These are phyloP conservation scores for Penicillium expansum DNA, from an alignment of 2,329 filamentous ascomycete genomes.

Conservation along the genomic window DNA sequence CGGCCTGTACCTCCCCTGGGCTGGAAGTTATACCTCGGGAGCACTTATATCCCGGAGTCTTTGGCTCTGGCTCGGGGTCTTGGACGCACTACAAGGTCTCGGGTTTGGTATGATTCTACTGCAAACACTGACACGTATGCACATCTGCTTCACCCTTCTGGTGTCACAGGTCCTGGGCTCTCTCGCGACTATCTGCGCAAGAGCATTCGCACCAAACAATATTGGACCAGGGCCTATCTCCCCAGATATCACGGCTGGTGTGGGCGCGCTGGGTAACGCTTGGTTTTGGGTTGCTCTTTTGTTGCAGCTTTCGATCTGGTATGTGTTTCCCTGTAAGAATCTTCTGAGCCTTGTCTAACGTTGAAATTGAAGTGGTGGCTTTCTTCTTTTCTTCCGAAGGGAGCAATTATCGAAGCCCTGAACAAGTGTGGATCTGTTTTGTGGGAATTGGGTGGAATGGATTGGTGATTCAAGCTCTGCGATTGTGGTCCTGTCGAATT, in stretches of 20 bases:
- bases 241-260: slow-evolving; percentile 56
- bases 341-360: background rate
- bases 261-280: slow-evolving; percentile 46
- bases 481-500: background rate
- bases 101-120: slow-evolving; percentile 67
- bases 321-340: slow-evolving; percentile 48
- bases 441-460: background rate
- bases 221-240: slow-evolving; percentile 62
- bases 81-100: slow-evolving; percentile 64
- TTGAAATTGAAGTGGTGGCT: slow-evolving; percentile 33
- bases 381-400: slow-evolving; percentile 46
- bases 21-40: slow-evolving; percentile 52
- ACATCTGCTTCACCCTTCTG: slow-evolving; percentile 62
- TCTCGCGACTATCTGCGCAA: slow-evolving; percentile 60
- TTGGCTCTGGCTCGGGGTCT: slow-evolving; percentile 66
- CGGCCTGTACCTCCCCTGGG: slow-evolving; percentile 63
- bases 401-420: slow-evolving; percentile 47
- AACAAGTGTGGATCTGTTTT: background rate
- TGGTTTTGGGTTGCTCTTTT: slow-evolving; percentile 62
- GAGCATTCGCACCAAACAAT: slow-evolving; percentile 60
- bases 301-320: slow-evolving; percentile 58
- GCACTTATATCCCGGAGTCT: slow-evolving; percentile 57
- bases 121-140: slow-evolving; percentile 63
- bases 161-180: slow-evolving; percentile 61
- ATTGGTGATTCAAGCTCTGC: background rate